phyloP scores from a whole-genome alignment of 1,284 basidiomycete species.

The Crocinoboletus sp. region DNA sequence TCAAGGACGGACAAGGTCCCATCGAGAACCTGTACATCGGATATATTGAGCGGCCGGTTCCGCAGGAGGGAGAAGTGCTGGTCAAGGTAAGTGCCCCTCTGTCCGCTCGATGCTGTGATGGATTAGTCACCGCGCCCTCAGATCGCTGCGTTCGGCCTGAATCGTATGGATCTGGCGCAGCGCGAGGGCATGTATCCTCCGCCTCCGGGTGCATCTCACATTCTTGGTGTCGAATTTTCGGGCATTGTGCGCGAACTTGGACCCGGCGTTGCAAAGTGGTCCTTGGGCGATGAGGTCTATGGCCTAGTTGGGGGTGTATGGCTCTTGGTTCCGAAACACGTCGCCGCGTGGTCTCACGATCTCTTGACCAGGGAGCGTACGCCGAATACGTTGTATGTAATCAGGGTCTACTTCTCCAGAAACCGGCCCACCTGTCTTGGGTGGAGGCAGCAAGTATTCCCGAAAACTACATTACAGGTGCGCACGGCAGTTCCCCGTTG shows the following conservation, averaged over 20 bases:
- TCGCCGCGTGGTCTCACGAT: conserved; percentile 8
- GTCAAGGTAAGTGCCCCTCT: conserved; percentile 56
- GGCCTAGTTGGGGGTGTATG: conserved; percentile 71
- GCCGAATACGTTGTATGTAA: conserved; percentile 81
- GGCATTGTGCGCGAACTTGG: conserved; percentile 65
- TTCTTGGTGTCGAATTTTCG: conserved; percentile 92
- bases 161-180: conserved; percentile 85
- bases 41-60: conserved; percentile 58
- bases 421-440: conserved; percentile 77
- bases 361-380: conserved; percentile 70
- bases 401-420: conserved; percentile 67
- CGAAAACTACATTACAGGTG: conserved; percentile 84
- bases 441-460: conserved; percentile 82
- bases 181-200: conserved; percentile 74
- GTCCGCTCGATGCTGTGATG: neutral
- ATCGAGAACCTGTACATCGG: conserved; percentile 80
- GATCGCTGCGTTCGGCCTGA: conserved; percentile 82
- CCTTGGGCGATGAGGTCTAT: conserved; percentile 81
- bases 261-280: conserved; percentile 52
- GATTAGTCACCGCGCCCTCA: conserved; percentile 23
- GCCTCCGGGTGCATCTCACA: conserved; percentile 71
- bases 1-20: conserved; percentile 75
- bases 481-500: conserved; percentile 17
- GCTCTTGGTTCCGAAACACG: conserved; percentile 2
- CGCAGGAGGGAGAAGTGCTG: conserved; percentile 59